Conservation (phyloP, 1,284 basidiomycete genomes). For the Trametes hirsuta region DNA sequence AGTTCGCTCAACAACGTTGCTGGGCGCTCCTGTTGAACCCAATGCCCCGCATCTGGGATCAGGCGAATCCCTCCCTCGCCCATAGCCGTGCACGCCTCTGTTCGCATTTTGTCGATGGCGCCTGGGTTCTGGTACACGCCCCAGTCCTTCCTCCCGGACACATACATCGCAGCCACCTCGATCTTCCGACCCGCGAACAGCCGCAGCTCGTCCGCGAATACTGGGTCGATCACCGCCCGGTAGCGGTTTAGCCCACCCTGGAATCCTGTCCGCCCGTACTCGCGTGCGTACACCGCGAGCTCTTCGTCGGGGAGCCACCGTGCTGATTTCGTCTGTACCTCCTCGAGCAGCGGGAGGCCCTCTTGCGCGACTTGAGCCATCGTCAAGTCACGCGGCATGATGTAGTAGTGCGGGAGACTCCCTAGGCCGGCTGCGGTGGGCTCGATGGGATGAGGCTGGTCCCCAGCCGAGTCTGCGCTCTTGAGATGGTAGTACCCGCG, state of each 20-base stretch:
- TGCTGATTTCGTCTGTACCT: constrained; percentile 29
- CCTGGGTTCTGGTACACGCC: constrained; percentile 59
- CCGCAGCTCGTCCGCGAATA: constrained; percentile 22
- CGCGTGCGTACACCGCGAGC: constrained; percentile 50
- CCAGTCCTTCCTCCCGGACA: constrained; percentile 61
- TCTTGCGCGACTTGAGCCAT: constrained; percentile 54
- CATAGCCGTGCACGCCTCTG: constrained; percentile 32
- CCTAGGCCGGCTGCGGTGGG: constrained; percentile 40
- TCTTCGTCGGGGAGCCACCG: constrained; percentile 55
- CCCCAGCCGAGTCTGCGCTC: constrained; percentile 55
- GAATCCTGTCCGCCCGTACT: constrained; percentile 58
- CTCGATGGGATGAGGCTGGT: constrained; percentile 42
- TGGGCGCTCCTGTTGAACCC: constrained; percentile 54
- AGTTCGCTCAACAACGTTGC: constrained; percentile 36
- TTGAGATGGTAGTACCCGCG: constrained; percentile 64
- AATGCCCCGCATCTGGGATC: constrained; percentile 62
- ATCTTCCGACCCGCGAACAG: constrained; percentile 42
- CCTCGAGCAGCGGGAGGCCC: constrained; percentile 30
- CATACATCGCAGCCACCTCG: constrained; percentile 54
- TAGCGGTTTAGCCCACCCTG: constrained; percentile 66
- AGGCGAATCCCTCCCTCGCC: constrained; percentile 51
- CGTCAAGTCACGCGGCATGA: constrained; percentile 55
- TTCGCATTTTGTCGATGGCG: constrained; percentile 47
- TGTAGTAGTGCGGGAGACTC: constrained; percentile 60
- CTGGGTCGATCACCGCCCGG: constrained; percentile 36